phyloP scores from a whole-genome alignment of 2,329 filamentous ascomycete species.

The Sporothrix schenckii region DNA sequence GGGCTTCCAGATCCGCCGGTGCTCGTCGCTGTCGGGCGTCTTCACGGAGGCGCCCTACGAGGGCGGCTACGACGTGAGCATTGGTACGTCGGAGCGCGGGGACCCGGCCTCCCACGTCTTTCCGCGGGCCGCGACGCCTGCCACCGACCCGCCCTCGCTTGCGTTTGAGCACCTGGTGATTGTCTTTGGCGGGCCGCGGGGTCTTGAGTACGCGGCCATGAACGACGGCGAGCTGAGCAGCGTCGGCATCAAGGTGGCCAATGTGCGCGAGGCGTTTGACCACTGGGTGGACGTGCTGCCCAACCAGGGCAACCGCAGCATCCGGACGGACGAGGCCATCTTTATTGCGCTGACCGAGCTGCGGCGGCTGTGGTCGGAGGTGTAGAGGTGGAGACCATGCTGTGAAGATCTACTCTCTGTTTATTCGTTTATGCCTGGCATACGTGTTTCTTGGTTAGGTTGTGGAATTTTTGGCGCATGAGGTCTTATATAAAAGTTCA shows the following conservation, averaged over 20 bases:
- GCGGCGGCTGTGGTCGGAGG: conserved; percentile 58
- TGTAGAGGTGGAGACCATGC: conserved; percentile 36
- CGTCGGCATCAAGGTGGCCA: conserved; percentile 65
- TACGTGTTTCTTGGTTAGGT: background rate
- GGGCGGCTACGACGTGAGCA: conserved; percentile 77
- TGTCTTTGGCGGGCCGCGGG: conserved; percentile 79
- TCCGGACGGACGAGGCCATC: conserved; percentile 81
- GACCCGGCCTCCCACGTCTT: conserved; percentile 53
- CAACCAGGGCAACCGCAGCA: conserved; percentile 78
- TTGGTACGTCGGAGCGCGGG: conserved; percentile 82
- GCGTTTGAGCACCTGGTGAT: conserved; percentile 72
- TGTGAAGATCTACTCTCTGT: background rate
- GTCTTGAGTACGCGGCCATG: conserved; percentile 74
- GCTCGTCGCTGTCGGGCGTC: conserved; percentile 67
- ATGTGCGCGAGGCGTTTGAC: conserved; percentile 75
- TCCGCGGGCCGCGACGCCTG: conserved; percentile 47
- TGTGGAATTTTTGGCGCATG: background rate
- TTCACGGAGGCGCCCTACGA: conserved; percentile 77
- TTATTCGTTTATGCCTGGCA: background rate
- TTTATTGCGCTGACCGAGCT: conserved; percentile 74
- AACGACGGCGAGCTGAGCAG: conserved; percentile 59
- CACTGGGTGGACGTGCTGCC: conserved; percentile 81
- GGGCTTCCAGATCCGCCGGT: conserved; percentile 74
- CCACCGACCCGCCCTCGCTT: conserved; percentile 27
- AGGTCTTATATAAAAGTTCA: background rate